A percentile compares a stretch with the other conserved stretches of the same genome.
These are phyloP conservation scores for Platanthera zijinensis DNA, from an alignment of 106 monocot species.

Conservation along the genomic window DNA sequence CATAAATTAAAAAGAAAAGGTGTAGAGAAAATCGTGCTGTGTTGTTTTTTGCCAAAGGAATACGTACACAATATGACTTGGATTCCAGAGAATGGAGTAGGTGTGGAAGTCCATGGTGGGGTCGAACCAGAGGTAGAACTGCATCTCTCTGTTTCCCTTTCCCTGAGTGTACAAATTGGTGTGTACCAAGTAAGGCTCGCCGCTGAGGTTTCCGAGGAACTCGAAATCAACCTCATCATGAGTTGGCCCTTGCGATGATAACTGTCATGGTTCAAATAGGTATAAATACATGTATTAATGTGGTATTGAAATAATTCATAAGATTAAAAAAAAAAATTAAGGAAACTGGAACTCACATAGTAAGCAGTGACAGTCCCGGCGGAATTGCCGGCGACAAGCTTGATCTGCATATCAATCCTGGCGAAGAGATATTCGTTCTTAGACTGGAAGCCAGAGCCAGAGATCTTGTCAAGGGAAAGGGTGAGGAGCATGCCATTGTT, in stretches of 20 bases:
- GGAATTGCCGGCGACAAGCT: conserved; percentile 4
- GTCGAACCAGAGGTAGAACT: conserved; percentile 18
- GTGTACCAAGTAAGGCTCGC: conserved; percentile 12
- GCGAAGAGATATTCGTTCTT: conserved; percentile 8
- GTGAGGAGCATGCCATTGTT: neutral
- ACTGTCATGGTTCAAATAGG: neutral
- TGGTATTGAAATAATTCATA: no score
- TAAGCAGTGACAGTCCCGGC: conserved; percentile 11
- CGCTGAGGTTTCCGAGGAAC: conserved; percentile 16
- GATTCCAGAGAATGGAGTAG: conserved; percentile 20
- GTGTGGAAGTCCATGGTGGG: conserved; percentile 12
- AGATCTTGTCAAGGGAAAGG: conserved; percentile 6
- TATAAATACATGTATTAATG: no score
- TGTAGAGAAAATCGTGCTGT: neutral
- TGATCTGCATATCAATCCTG: conserved; percentile 8
- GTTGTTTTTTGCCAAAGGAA: neutral
- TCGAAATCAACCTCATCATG: conserved; percentile 19
- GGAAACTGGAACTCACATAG: neutral
- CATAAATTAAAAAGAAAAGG: no score
- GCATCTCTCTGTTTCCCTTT: conserved; percentile 19
- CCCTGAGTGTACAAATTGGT: conserved; percentile 17
- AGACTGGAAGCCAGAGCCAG: conserved; percentile 8
- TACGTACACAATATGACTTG: conserved; percentile 10
- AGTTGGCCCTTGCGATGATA: conserved; percentile 13
- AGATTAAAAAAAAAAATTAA: no score